Evolutionary conservation across 2,329 filamentous ascomycete genomes (phyloP), one percentile per base, ranked within the genome.

Genomic region (Neurospora sp.): DNA sequence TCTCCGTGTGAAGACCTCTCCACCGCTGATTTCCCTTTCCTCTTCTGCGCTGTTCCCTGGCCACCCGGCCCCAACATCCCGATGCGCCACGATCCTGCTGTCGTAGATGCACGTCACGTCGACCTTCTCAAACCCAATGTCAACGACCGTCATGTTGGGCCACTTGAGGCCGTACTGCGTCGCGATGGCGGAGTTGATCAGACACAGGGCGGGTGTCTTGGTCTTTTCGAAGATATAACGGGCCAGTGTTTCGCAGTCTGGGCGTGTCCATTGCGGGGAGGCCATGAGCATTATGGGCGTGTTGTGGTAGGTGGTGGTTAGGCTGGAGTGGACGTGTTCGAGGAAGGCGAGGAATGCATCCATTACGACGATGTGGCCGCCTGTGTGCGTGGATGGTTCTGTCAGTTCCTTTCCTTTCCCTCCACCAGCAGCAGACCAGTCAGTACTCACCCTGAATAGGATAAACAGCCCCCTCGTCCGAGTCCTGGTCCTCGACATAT

Each of bases 211-310:
- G 0, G 96, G 96, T 0, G 93, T 96, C 82, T 95, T 96, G 78
- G 97, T 97, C 81, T 96, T 96, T 81, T 99, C 96, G 77, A 99
- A 99, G 73, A 98, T 89, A 83, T 97, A 99, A 73, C 96, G 93
- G 15, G 94, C 92, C 74, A 99, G 90, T 46, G 87, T 87, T 81
- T 98, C 95, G 78, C 91, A 91, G 79, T 97, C 93, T 72, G 91
- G 90, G 9, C 91, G 89, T 4, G 93, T 93, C 95, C 96, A 99
- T 75, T 90, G 90, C 4, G 96, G 94, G 75, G 97, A 92, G 8
- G 91, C 88, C 80, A 98, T 91, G 73, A 99, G 88, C 79, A 98
- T 86, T 73, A 99, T 93, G 1, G 96, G 94, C 0, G 95, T 97
- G 82, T 97, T 97, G 82, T 98, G 96, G 79, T 97, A 96, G 3